phyloP scores from a whole-genome alignment of 2,329 filamentous ascomycete genomes.

The Paracoccidioides brasiliensis region DNA sequence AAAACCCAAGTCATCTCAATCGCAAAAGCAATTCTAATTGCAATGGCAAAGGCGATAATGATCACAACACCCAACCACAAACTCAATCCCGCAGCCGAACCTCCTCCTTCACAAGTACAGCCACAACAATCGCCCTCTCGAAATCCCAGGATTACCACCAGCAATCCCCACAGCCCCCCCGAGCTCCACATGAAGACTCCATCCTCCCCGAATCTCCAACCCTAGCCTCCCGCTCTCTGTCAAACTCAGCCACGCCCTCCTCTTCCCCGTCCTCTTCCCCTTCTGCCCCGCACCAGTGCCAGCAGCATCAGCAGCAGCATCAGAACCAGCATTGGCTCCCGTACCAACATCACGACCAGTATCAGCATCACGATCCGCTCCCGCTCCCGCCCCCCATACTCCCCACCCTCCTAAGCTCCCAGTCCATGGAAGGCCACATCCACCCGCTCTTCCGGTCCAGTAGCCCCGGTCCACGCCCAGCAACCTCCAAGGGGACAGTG shows the following conservation, averaged over 20 bases:
- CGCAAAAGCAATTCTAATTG: background rate
- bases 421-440: constrained; percentile 3
- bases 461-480: constrained; percentile 1
- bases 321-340: background rate
- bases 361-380: background rate
- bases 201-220: constrained; percentile 2
- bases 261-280: background rate
- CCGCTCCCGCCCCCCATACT: background rate
- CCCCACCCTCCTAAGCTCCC: background rate
- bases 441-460: constrained; percentile 4
- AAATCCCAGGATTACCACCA: background rate
- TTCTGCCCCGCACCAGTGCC: background rate
- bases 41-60: background rate
- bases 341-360: background rate
- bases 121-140: background rate
- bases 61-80: background rate
- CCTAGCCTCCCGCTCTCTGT: background rate
- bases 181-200: background rate
- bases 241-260: background rate
- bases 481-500: background rate
- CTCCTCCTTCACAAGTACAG: background rate
- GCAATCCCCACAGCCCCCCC: background rate
- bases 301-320: background rate
- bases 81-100: background rate
- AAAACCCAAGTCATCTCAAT: background rate